Conservation (phyloP, 2,329 filamentous ascomycete genomes). For the Aspergillus melleus region DNA sequence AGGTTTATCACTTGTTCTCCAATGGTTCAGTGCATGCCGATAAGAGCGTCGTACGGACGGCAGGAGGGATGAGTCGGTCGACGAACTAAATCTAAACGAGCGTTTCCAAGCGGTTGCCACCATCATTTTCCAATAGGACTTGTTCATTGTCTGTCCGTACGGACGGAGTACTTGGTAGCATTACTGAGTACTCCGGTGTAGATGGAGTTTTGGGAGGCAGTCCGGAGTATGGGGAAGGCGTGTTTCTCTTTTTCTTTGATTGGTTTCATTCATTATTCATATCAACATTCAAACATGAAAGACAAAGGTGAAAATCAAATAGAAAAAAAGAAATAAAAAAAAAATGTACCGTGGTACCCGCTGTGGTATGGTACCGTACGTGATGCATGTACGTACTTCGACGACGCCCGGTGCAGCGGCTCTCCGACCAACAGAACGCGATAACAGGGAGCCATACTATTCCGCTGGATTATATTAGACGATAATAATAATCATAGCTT, state of each 20-base stretch:
- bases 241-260: neutral
- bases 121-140: neutral
- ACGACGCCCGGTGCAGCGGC: conserved; percentile 18
- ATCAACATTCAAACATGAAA: too few species aligned
- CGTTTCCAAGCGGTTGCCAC: conserved; percentile 12
- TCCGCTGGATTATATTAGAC: conserved; percentile 10
- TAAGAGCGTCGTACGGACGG: conserved; percentile 10
- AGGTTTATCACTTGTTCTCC: conserved; percentile 7
- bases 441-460: conserved; percentile 12
- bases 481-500: conserved; percentile 15
- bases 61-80: conserved; percentile 11
- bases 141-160: neutral
- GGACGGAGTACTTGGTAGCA: neutral
- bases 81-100: conserved; percentile 11
- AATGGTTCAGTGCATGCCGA: conserved; percentile 8
- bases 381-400: conserved; percentile 18
- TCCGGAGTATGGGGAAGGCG: neutral
- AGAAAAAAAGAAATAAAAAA: neutral
- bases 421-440: conserved; percentile 18
- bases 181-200: neutral
- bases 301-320: too few species aligned
- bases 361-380: conserved; percentile 16
- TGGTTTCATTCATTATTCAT: neutral
- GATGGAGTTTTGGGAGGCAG: neutral
- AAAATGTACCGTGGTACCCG: conserved; percentile 11